A percentile compares a stretch with the other conserved stretches of the same genome.
phyloP scores from a whole-genome alignment of 1,284 basidiomycete species.

The Marasmius oreades region DNA sequence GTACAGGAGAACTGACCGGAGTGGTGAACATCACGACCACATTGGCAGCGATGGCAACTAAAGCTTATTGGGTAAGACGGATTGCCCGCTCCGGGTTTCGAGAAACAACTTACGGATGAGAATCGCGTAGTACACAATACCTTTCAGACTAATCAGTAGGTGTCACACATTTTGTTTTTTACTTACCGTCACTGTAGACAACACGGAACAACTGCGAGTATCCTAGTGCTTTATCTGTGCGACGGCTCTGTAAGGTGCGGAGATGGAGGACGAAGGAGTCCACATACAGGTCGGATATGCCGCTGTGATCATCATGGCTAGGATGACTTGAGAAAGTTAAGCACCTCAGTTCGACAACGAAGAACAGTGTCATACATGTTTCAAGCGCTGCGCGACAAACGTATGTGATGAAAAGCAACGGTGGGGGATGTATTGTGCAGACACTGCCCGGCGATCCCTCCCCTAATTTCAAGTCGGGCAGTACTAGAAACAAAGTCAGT shows the following conservation, averaged over 20 bases:
- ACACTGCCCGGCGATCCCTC: neutral
- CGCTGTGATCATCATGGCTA: neutral
- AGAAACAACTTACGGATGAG: neutral
- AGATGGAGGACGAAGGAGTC: neutral
- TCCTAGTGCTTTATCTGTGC: neutral
- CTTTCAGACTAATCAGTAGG: neutral
- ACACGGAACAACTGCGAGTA: neutral
- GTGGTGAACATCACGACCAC: neutral
- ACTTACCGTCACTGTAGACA: neutral
- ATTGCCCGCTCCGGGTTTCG: neutral
- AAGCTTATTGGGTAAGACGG: too few relatives aligned
- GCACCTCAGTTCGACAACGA: neutral
- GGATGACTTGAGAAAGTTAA: neutral
- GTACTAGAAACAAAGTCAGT: too few relatives aligned
- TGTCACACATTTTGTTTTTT: neutral
- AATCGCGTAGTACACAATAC: neutral
- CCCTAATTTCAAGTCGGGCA: neutral
- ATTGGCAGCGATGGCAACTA: neutral
- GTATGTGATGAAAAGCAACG: neutral
- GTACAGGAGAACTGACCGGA: neutral
- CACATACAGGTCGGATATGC: neutral
- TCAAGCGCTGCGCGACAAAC: neutral
- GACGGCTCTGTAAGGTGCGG: too few relatives aligned
- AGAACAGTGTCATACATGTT: neutral
- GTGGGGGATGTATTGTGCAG: neutral